These are phyloP conservation scores for Vicia sativa DNA, from an alignment of 306 rosid species.

Conservation along the genomic window DNA sequence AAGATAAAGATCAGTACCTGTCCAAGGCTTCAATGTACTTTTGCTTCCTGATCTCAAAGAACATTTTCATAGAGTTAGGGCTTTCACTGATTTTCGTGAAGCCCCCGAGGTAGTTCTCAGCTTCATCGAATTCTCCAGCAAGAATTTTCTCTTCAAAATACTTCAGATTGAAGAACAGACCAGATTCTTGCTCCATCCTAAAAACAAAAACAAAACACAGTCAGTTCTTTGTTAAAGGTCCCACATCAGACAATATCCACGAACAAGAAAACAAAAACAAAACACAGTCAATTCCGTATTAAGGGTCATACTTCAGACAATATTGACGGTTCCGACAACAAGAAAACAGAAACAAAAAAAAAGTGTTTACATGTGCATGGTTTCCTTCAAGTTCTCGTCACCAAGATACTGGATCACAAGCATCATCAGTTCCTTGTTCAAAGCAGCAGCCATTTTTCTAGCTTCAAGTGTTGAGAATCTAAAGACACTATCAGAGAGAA, in stretches of 20 bases:
- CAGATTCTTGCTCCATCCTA: constrained; percentile 79
- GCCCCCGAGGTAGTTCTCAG: constrained; percentile 71
- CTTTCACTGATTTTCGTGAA: constrained; percentile 75
- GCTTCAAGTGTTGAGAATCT: constrained; percentile 15
- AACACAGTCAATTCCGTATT: too few relatives aligned
- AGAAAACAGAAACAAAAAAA: neutral
- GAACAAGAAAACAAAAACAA: neutral
- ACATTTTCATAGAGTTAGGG: constrained; percentile 70
- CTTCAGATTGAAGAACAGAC: constrained; percentile 69
- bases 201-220: neutral
- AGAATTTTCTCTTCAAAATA: constrained; percentile 71
- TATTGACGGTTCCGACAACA: too few relatives aligned
- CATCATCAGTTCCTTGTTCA: constrained; percentile 68
- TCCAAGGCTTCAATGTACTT: constrained; percentile 88
- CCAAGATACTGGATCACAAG: constrained; percentile 79
- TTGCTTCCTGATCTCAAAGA: constrained; percentile 81
- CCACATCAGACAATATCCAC: too few relatives aligned
- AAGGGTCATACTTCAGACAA: too few relatives aligned
- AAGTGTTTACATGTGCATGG: constrained; percentile 65
- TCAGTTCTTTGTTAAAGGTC: too few relatives aligned
- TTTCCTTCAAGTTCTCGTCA: constrained; percentile 67
- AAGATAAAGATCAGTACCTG: constrained; percentile 43
- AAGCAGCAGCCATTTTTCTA: constrained; percentile 61
- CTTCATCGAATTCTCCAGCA: constrained; percentile 79
- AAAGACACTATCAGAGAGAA: neutral